phyloP scores from a whole-genome alignment of 176 grass and related monocot genomes.

The Oryza meyeriana region DNA sequence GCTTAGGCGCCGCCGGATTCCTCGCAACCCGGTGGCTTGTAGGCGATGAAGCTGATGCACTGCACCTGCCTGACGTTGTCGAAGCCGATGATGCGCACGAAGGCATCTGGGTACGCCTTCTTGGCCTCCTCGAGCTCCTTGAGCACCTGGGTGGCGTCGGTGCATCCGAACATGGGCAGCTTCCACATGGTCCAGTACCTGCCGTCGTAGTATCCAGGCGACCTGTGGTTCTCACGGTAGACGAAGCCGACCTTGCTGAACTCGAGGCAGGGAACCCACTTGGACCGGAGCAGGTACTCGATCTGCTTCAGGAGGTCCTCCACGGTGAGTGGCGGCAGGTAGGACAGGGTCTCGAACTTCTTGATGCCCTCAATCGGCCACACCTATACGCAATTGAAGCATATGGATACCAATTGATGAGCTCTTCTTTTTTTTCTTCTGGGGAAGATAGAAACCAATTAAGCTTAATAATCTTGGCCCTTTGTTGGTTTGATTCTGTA shows the following conservation, averaged over 20 bases:
- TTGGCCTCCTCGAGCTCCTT: constrained; percentile 38
- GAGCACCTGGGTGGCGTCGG: constrained; percentile 26
- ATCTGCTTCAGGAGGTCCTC: constrained; percentile 28
- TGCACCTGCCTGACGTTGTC: constrained; percentile 58
- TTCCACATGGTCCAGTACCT: constrained; percentile 57
- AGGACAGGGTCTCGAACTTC: constrained; percentile 35
- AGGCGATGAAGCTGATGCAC: constrained; percentile 59
- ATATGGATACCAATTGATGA: no score
- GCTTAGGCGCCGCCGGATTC: background rate
- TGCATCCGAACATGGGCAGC: constrained; percentile 49
- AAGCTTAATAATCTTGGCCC: no score
- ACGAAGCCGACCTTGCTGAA: constrained; percentile 38
- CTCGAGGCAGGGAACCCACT: constrained; percentile 28
- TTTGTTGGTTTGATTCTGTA: background rate
- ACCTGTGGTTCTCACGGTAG: constrained; percentile 24
- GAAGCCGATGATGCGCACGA: constrained; percentile 55
- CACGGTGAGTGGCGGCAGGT: background rate
- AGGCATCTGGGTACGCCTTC: constrained; percentile 42
- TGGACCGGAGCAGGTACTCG: constrained; percentile 20
- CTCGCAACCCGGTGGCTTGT: constrained; percentile 35
- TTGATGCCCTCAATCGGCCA: constrained; percentile 1
- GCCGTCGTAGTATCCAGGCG: constrained; percentile 42
- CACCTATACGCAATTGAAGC: background rate
- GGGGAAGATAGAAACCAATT: no score
- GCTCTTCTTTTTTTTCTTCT: no score